phyloP scores from a whole-genome alignment of 345 rosid genomes.

The Mangifera indica region DNA sequence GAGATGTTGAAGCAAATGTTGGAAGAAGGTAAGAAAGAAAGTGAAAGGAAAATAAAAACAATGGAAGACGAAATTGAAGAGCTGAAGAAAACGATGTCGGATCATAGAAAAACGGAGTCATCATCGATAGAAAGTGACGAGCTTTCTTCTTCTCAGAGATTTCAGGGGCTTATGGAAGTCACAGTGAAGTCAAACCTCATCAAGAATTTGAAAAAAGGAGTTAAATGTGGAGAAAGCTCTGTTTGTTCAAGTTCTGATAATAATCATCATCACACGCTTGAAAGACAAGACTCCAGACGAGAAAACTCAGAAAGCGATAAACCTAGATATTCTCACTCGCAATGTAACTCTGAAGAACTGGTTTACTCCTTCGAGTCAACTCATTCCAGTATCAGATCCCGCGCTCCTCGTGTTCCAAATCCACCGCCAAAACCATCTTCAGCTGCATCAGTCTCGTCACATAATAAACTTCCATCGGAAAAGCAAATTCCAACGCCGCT shows the following conservation, averaged over 20 bases:
- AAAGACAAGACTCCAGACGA: constrained; percentile 35
- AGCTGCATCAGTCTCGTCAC: constrained; percentile 26
- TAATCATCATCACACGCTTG: constrained; percentile 20
- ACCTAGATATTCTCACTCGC: constrained; percentile 41
- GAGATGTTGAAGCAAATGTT: constrained; percentile 37
- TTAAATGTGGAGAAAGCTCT: constrained; percentile 31
- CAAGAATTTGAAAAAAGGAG: constrained; percentile 47
- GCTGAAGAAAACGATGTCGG: constrained; percentile 45
- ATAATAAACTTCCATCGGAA: constrained; percentile 16
- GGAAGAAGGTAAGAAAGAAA: constrained; percentile 34
- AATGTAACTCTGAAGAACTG: constrained; percentile 71
- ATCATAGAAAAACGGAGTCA: constrained; percentile 14
- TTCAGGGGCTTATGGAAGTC: constrained; percentile 61
- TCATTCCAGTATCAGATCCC: constrained; percentile 58
- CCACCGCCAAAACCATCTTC: constrained; percentile 79
- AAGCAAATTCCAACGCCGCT: constrained; percentile 34
- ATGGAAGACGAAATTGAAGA: constrained; percentile 51
- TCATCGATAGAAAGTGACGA: constrained; percentile 43
- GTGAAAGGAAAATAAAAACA: constrained; percentile 42
- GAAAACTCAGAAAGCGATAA: constrained; percentile 49
- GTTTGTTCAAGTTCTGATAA: constrained; percentile 19
- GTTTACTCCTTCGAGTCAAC: constrained; percentile 41
- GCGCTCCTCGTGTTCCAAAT: constrained; percentile 77
- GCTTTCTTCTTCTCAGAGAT: constrained; percentile 65
- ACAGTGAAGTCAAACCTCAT: constrained; percentile 52